These are phyloP conservation scores for Rhodomyrtus psidioides DNA, from an alignment of 441 rosid species.

Conservation along the genomic window DNA sequence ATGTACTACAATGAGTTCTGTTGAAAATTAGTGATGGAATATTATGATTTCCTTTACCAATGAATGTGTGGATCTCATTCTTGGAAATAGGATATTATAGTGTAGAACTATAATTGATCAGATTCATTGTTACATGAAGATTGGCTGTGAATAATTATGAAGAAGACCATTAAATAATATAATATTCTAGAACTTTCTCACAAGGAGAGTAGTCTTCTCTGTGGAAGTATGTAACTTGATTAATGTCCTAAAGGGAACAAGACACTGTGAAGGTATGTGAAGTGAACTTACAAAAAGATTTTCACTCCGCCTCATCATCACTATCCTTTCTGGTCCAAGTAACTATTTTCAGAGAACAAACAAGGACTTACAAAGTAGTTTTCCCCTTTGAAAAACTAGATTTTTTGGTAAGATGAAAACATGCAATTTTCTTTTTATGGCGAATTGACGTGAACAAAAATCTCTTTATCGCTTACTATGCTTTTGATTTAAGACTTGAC, in stretches of 20 bases:
- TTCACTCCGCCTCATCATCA: too few relatives aligned
- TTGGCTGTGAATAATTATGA: neutral
- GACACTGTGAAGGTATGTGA: neutral
- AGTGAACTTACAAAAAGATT: neutral
- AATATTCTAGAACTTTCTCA: neutral
- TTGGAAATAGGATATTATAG: neutral
- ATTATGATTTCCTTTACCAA: neutral
- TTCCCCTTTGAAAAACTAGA: neutral
- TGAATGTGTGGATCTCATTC: neutral
- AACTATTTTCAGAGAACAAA: neutral
- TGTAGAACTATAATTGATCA: neutral
- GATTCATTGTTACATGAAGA: neutral
- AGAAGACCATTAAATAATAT: neutral
- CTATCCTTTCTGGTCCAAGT: too few relatives aligned
- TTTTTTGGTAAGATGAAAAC: neutral
- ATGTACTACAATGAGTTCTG: constrained; percentile 30
- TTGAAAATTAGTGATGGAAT: neutral
- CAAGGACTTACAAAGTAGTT: neutral
- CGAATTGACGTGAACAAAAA: neutral
- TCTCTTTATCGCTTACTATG: neutral
- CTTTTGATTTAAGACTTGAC: neutral
- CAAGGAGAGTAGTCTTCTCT: neutral
- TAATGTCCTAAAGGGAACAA: neutral
- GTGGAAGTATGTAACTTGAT: neutral
- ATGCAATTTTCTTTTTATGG: neutral